A percentile compares a stretch with the other conserved stretches of the same genome.
phyloP scores from a whole-genome alignment of 2,329 filamentous ascomycete species.

The Cladobotryum protrusum region DNA sequence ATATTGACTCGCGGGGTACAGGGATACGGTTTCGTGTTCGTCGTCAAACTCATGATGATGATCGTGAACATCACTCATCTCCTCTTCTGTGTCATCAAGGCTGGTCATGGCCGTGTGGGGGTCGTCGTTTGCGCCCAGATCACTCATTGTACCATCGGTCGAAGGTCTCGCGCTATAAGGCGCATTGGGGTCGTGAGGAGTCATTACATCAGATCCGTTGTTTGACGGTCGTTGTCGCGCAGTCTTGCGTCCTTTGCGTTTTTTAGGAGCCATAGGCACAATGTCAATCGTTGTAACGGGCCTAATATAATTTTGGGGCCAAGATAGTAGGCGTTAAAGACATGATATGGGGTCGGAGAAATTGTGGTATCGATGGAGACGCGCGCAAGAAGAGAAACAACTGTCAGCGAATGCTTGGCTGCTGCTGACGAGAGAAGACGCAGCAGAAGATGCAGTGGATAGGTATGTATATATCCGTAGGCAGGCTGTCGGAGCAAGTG shows the following conservation, averaged over 20 bases:
- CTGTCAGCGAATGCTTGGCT: neutral
- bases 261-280: constrained; percentile 3
- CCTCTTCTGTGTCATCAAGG: constrained; percentile 29
- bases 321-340: neutral
- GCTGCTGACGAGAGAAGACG: neutral
- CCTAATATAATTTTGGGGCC: neutral
- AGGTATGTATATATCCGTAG: too few species aligned
- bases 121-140: constrained; percentile 26
- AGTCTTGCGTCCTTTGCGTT: constrained; percentile 1
- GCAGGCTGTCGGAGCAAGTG: too few species aligned
- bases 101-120: constrained; percentile 33
- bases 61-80: constrained; percentile 13
- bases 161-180: constrained; percentile 19
- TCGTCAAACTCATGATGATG: constrained; percentile 21
- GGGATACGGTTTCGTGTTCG: constrained; percentile 31
- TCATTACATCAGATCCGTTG: neutral
- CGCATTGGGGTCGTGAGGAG: neutral
- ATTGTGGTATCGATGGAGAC: neutral
- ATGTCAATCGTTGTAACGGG: neutral
- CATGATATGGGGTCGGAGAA: neutral
- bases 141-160: constrained; percentile 28
- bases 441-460: too few species aligned
- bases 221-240: constrained; percentile 1
- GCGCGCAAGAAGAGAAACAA: neutral
- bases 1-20: constrained; percentile 37